Conservation (phyloP, 1,139 yeast genomes). For the Geotrichum candidum region DNA sequence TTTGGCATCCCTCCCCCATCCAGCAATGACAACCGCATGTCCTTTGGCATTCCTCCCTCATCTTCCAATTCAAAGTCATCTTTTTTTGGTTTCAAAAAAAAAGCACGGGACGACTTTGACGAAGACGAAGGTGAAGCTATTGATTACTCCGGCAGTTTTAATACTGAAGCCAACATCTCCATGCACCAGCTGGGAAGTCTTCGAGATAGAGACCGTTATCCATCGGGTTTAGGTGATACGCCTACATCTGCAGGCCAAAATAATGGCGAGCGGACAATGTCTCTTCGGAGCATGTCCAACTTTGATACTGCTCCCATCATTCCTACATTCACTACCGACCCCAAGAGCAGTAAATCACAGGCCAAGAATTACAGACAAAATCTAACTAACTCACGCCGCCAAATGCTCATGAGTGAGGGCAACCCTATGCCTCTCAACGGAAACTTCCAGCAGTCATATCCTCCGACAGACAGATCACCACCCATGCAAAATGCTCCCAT, state of each 20-base stretch:
- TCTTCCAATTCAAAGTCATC: constrained; percentile 2
- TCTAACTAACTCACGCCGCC: constrained; percentile 29
- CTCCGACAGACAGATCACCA: neutral
- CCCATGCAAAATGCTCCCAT: neutral
- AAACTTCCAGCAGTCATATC: neutral
- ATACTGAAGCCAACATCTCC: constrained; percentile 22
- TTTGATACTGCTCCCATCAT: constrained; percentile 36
- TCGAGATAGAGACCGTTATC: constrained; percentile 35
- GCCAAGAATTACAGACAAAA: constrained; percentile 32
- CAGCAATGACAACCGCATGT: neutral
- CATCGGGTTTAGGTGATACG: constrained; percentile 24
- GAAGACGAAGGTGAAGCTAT: constrained; percentile 5
- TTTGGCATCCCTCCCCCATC: neutral
- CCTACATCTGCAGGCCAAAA: neutral
- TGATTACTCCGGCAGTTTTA: constrained; percentile 2
- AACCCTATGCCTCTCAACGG: constrained; percentile 14
- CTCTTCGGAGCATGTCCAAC: constrained; percentile 28
- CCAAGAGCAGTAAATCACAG: constrained; percentile 14
- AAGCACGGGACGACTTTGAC: constrained; percentile 11
- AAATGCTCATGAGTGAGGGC: constrained; percentile 26
- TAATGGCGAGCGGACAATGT: constrained; percentile 30
- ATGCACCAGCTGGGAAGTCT: constrained; percentile 27
- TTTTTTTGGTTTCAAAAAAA: constrained; percentile 15
- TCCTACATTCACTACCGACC: constrained; percentile 29
- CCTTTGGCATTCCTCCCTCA: neutral